Conservation (phyloP, 805 yeast species). For the Cyberlindnera bimundalis region DNA sequence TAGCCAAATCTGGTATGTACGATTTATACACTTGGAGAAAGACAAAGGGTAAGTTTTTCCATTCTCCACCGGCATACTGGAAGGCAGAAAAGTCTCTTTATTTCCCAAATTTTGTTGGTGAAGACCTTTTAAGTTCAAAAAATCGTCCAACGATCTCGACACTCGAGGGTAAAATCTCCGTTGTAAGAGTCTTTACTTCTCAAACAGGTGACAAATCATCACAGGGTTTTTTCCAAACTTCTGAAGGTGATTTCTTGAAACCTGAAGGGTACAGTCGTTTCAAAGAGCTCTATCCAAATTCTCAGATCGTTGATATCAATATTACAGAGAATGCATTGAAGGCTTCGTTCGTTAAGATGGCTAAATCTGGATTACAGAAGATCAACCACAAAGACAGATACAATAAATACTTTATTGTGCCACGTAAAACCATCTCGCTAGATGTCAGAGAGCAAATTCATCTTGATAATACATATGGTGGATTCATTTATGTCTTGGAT, state of each 20-base stretch:
- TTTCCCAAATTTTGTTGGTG: conserved; percentile 76
- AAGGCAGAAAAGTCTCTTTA: conserved; percentile 65
- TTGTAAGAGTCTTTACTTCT: conserved; percentile 64
- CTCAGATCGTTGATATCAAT: conserved; percentile 75
- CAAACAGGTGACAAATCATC: conserved; percentile 69
- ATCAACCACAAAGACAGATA: conserved; percentile 47
- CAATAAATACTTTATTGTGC: conserved; percentile 58
- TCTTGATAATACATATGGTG: conserved; percentile 75
- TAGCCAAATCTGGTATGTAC: conserved; percentile 64
- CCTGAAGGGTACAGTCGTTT: conserved; percentile 41
- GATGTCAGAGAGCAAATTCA: conserved; percentile 55
- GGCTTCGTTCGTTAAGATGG: conserved; percentile 55
- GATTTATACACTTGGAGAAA: conserved; percentile 62
- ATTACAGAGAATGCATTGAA: conserved; percentile 73
- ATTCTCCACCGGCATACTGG: conserved; percentile 79
- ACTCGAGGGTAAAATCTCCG: conserved; percentile 50
- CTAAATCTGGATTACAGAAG: conserved; percentile 42
- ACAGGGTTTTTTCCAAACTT: conserved; percentile 51
- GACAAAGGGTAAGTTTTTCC: conserved; percentile 81
- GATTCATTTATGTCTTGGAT: conserved; percentile 80
- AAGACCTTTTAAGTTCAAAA: conserved; percentile 40
- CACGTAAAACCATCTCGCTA: conserved; percentile 55
- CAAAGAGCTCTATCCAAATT: conserved; percentile 40
- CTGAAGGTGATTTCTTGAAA: conserved; percentile 39
- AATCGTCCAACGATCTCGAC: conserved; percentile 32